Conservation (phyloP, 2,329 filamentous ascomycete genomes). For the Periconia sp. region DNA sequence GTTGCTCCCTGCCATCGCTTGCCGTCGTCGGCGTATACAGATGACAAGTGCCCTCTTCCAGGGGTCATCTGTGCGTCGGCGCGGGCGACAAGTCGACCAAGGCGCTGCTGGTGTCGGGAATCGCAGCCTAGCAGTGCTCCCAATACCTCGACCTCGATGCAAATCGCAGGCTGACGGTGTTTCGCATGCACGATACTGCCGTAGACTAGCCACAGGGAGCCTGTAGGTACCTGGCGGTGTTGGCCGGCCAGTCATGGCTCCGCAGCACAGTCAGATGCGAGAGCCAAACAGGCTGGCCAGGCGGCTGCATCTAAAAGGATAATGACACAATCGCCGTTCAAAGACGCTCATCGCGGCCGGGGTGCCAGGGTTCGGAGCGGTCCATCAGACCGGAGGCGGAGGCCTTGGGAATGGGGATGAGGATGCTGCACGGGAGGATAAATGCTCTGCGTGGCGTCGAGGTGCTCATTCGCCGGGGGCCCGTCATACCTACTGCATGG, state of each 20-base stretch:
- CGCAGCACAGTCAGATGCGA: slow-evolving; percentile 29
- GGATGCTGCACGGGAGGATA: background rate
- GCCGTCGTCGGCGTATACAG: slow-evolving; percentile 7
- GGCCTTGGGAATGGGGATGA: slow-evolving; percentile 32
- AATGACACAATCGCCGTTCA: slow-evolving; percentile 35
- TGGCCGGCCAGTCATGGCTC: slow-evolving; percentile 15
- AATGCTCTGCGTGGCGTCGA: slow-evolving; percentile 12
- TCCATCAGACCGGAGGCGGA: slow-evolving; percentile 32
- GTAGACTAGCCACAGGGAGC: slow-evolving; percentile 2
- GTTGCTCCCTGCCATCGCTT: slow-evolving; percentile 10
- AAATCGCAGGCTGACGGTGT: slow-evolving; percentile 22
- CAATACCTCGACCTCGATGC: slow-evolving; percentile 15
- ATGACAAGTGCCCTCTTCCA: slow-evolving; percentile 10
- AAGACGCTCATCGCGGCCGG: slow-evolving; percentile 13
- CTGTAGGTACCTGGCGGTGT: slow-evolving; percentile 3
- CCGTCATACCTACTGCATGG: slow-evolving; percentile 21
- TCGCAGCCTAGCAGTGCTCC: slow-evolving; percentile 17
- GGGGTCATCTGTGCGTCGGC: slow-evolving; percentile 28
- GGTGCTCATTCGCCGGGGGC: slow-evolving; percentile 10
- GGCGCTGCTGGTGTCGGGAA: slow-evolving; percentile 13
- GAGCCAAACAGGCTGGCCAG: slow-evolving; percentile 19
- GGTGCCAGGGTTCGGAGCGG: slow-evolving; percentile 27
- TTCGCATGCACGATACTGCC: slow-evolving; percentile 18
- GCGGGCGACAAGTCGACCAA: slow-evolving; percentile 9
- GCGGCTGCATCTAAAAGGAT: slow-evolving; percentile 33